phyloP scores from a whole-genome alignment of 306 rosid species.

The Lathyrus oleraceus region DNA sequence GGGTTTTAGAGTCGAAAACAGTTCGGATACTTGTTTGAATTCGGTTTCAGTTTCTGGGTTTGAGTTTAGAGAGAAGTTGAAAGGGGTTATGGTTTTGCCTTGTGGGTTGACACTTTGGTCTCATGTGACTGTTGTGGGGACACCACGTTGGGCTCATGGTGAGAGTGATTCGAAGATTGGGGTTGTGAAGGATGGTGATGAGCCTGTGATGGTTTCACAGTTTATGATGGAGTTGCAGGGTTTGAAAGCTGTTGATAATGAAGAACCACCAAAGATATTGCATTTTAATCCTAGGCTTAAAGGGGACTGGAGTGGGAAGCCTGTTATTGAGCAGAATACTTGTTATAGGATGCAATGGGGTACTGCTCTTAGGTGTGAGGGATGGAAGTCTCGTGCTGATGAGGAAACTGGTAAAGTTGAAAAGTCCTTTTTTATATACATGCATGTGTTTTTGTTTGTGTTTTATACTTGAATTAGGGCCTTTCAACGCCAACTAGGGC shows the following conservation, averaged over 20 bases:
- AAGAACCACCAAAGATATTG: slow-evolving; percentile 87
- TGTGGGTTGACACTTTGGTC: slow-evolving; percentile 92
- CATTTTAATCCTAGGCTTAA: slow-evolving; percentile 95
- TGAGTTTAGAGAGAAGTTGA: slow-evolving; percentile 46
- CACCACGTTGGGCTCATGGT: slow-evolving; percentile 81
- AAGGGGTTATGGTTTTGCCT: slow-evolving; percentile 66
- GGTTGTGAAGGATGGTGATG: slow-evolving; percentile 65
- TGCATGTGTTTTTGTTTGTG: slow-evolving; percentile 6
- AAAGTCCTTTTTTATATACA: neutral
- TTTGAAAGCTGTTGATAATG: slow-evolving; percentile 83
- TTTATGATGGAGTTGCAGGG: slow-evolving; percentile 95
- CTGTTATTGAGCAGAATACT: slow-evolving; percentile 87
- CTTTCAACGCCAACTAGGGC: too few relatives aligned
- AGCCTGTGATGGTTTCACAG: slow-evolving; percentile 83
- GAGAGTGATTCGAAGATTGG: slow-evolving; percentile 80
- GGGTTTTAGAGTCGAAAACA: slow-evolving; percentile 46
- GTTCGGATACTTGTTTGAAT: slow-evolving; percentile 62
- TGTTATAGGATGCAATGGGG: slow-evolving; percentile 99
- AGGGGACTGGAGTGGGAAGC: slow-evolving; percentile 94
- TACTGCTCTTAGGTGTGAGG: slow-evolving; percentile 78
- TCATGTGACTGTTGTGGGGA: slow-evolving; percentile 87
- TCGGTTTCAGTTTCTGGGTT: slow-evolving; percentile 64
- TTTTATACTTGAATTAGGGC: too few relatives aligned
- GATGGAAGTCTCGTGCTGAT: slow-evolving; percentile 84
- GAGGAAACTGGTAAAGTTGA: slow-evolving; percentile 68